Conservation (phyloP, 2,329 filamentous ascomycete species). For the Penicillium griseofulvum region DNA sequence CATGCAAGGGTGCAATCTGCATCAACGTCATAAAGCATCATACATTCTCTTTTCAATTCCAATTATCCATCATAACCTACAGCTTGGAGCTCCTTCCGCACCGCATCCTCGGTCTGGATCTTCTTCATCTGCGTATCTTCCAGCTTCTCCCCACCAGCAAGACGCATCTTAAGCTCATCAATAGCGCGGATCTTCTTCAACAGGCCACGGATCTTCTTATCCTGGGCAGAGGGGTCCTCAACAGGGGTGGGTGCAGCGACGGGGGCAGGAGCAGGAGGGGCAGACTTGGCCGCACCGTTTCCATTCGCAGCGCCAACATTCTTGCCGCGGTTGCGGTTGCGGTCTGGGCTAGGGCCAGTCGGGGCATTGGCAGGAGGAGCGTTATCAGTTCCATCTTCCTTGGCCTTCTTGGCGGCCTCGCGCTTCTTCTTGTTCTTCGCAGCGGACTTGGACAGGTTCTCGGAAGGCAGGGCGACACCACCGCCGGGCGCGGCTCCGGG, state of each 20-base stretch:
- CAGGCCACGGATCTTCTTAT: slow-evolving; percentile 91
- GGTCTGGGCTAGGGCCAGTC: slow-evolving; percentile 58
- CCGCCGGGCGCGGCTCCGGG: slow-evolving; percentile 68
- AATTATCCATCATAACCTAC: slow-evolving; percentile 50
- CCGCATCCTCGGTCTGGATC: slow-evolving; percentile 81
- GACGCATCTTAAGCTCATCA: slow-evolving; percentile 95
- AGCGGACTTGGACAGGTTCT: slow-evolving; percentile 76
- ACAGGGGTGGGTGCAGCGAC: slow-evolving; percentile 29
- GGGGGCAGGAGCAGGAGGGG: slow-evolving; percentile 28
- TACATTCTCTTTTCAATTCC: neutral
- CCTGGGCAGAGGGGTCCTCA: slow-evolving; percentile 65
- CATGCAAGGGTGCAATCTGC: slow-evolving; percentile 7
- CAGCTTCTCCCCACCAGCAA: slow-evolving; percentile 90
- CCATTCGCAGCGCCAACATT: slow-evolving; percentile 34
- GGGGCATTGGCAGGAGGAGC: slow-evolving; percentile 28
- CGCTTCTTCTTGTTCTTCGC: slow-evolving; percentile 99
- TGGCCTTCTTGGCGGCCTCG: slow-evolving; percentile 87
- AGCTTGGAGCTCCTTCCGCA: slow-evolving; percentile 76
- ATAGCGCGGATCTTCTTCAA: slow-evolving; percentile 98
- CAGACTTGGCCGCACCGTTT: slow-evolving; percentile 26
- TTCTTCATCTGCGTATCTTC: slow-evolving; percentile 99
- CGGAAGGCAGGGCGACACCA: slow-evolving; percentile 64
- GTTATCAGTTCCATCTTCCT: slow-evolving; percentile 52
- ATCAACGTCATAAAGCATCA: slow-evolving; percentile 2
- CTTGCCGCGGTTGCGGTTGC: slow-evolving; percentile 46